Conservation (phyloP, 305 asterid genomes). For the Petunia hybrid region DNA sequence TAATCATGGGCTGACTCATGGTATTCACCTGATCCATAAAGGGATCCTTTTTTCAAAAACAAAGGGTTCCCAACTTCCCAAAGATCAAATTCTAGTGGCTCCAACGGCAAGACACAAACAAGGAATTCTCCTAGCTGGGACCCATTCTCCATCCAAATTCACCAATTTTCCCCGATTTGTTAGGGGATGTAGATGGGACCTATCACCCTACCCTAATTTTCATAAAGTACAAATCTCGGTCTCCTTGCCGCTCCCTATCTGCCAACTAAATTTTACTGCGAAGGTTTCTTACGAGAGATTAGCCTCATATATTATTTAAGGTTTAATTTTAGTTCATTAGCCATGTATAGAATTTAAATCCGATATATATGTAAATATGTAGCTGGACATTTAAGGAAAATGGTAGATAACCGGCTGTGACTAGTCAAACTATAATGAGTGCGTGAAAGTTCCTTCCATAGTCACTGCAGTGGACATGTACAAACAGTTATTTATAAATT, state of each 20-base stretch:
- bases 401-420: too few species aligned
- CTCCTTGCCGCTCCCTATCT: background rate
- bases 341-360: background rate
- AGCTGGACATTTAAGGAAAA: too few species aligned
- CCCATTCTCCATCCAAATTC: conserved; percentile 2
- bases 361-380: too few species aligned
- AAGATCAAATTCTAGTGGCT: conserved; percentile 29
- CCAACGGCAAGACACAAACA: conserved; percentile 15
- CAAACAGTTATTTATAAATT: too few species aligned
- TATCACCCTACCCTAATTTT: background rate
- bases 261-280: background rate
- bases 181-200: background rate
- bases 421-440: too few species aligned
- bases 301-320: too few species aligned
- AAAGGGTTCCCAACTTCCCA: background rate
- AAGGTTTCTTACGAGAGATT: background rate
- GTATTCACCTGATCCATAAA: conserved; percentile 29
- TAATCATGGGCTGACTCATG: conserved; percentile 24
- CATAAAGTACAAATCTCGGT: conserved; percentile 6
- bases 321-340: too few species aligned
- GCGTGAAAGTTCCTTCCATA: too few species aligned
- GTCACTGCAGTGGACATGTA: too few species aligned
- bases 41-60: background rate
- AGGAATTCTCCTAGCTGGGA: conserved; percentile 12
- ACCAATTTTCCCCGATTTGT: conserved; percentile 13